A percentile compares a stretch with the other conserved stretches of the same genome.
phyloP scores from a whole-genome alignment of 202 grass and related monocot genomes.

The Saccharum hybrid region DNA sequence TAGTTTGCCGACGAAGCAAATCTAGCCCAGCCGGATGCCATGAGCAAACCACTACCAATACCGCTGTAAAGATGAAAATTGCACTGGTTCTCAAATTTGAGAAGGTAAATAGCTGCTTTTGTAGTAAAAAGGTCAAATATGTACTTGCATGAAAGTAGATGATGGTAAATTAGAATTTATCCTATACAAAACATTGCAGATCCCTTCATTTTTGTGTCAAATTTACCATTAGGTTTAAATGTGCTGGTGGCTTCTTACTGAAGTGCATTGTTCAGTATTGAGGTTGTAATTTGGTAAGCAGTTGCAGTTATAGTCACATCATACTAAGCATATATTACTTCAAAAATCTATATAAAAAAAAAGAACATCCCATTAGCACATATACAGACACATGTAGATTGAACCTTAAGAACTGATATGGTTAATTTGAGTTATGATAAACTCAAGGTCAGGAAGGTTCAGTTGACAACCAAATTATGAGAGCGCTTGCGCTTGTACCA shows the following conservation, averaged over 20 bases:
- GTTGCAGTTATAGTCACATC: not conserved
- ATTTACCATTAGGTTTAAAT: not conserved
- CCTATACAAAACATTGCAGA: not conserved
- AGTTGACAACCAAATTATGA: not conserved
- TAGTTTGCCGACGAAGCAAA: slow-evolving; percentile 35
- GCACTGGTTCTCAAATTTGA: not conserved
- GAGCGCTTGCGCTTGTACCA: accelerated
- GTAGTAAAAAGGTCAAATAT: not conserved
- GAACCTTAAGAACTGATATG: slow-evolving; percentile 7
- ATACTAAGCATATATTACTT: not conserved
- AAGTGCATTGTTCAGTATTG: slow-evolving; percentile 26
- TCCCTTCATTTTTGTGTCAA: not conserved
- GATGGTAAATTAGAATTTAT: not conserved
- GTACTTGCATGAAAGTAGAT: not conserved
- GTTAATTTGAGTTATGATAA: slow-evolving; percentile 6
- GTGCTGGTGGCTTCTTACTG: not conserved
- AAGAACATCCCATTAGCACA: not conserved
- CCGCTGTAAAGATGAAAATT: slow-evolving; percentile 3
- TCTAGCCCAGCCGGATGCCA: slow-evolving; percentile 9
- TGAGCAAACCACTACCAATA: slow-evolving; percentile 36
- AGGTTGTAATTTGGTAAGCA: slow-evolving; percentile 17
- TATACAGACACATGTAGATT: slow-evolving; percentile 1
- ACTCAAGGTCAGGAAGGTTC: not conserved
- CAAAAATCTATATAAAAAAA: slow-evolving; percentile 14
- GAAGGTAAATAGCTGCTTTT: not conserved